These are phyloP conservation scores for Malassezia sympodialis DNA, from an alignment of 1,284 basidiomycete genomes.

Conservation along the genomic window DNA sequence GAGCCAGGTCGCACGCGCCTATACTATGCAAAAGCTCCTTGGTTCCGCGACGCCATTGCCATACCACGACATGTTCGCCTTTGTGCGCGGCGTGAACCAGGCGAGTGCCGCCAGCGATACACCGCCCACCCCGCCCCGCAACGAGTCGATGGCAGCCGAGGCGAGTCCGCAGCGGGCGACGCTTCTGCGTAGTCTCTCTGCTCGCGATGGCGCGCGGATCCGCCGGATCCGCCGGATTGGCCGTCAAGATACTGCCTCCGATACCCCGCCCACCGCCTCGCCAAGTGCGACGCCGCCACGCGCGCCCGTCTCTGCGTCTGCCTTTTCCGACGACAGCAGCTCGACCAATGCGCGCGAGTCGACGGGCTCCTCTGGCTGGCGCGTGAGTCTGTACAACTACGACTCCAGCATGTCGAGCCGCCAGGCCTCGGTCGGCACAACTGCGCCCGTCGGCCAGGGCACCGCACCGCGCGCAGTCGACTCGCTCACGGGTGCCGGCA, in stretches of 20 bases:
- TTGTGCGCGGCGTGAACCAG: constrained; percentile 16
- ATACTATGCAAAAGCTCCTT: constrained; percentile 43
- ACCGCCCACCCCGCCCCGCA: not conserved
- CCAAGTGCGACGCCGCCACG: not conserved
- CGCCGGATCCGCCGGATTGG: constrained; percentile 7
- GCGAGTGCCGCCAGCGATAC: constrained; percentile 1
- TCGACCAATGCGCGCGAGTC: not conserved
- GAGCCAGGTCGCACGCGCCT: constrained; percentile 40
- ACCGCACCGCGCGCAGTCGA: not conserved
- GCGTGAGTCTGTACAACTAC: constrained; percentile 7
- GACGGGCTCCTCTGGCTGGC: constrained; percentile 2
- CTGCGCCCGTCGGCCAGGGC: not conserved
- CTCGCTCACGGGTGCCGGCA: not conserved
- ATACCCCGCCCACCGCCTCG: not conserved
- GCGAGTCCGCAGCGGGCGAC: constrained; percentile 9
- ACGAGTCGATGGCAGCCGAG: not conserved
- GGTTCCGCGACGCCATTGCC: constrained; percentile 23
- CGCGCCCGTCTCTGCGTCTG: not conserved
- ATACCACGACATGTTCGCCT: constrained; percentile 12
- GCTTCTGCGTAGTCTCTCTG: constrained; percentile 17
- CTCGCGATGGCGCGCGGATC: constrained; percentile 12
- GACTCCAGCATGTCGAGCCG: not conserved
- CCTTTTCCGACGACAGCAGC: not conserved
- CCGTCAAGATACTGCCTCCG: not conserved
- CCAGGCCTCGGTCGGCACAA: not conserved